These are phyloP conservation scores for Geosmithia flava DNA, from an alignment of 2,329 filamentous ascomycete species.

Conservation along the genomic window DNA sequence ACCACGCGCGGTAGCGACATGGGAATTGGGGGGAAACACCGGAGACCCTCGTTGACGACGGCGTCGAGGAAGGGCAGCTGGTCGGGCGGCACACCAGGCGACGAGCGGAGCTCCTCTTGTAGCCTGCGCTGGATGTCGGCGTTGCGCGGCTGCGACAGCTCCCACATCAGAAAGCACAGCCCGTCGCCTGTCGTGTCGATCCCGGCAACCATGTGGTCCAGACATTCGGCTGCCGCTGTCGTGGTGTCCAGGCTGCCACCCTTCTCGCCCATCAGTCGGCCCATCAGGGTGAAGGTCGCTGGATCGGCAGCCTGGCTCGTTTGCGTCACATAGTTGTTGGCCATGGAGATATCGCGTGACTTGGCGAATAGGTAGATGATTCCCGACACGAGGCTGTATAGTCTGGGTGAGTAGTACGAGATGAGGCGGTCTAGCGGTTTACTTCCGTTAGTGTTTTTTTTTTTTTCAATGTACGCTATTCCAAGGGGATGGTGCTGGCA, in stretches of 20 bases:
- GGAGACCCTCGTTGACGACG: slow-evolving; percentile 5
- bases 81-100: slow-evolving; percentile 19
- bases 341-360: slow-evolving; percentile 4
- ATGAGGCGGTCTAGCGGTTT: slow-evolving; percentile 40
- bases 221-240: slow-evolving; percentile 38
- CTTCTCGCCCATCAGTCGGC: slow-evolving; percentile 7
- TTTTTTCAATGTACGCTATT: background rate
- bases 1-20: slow-evolving; percentile 54
- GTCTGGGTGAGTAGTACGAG: slow-evolving; percentile 39
- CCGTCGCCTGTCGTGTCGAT: slow-evolving; percentile 46
- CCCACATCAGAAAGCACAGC: slow-evolving; percentile 60
- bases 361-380: slow-evolving; percentile 1
- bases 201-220: slow-evolving; percentile 39
- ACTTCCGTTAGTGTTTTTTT: background rate
- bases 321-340: slow-evolving; percentile 4
- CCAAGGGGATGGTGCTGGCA: slow-evolving; percentile 7
- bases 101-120: slow-evolving; percentile 25
- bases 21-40: slow-evolving; percentile 49
- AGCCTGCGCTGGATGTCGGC: slow-evolving; percentile 30
- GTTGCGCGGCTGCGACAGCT: slow-evolving; percentile 50
- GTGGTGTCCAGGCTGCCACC: slow-evolving; percentile 21
- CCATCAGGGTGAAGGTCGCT: slow-evolving; percentile 5
- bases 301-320: slow-evolving; percentile 5
- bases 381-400: slow-evolving; percentile 26
- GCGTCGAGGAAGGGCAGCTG: slow-evolving; percentile 10